Conservation (phyloP, 805 yeast species). For the Saturnispora kantuleensis region DNA sequence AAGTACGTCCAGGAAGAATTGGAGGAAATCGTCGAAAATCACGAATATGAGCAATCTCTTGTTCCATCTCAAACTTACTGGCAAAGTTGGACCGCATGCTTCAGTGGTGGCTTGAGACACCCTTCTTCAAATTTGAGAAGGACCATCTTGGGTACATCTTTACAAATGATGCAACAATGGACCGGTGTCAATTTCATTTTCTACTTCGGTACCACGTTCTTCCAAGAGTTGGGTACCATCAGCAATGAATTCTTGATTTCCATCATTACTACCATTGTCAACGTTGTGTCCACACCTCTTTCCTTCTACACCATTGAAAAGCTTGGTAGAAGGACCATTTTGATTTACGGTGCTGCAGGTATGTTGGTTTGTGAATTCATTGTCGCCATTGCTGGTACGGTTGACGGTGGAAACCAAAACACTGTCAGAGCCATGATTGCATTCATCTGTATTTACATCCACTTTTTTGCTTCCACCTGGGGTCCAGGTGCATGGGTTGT, state of each 20-base stretch:
- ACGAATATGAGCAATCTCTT: conserved; percentile 33
- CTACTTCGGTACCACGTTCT: conserved; percentile 63
- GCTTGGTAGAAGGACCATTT: conserved; percentile 47
- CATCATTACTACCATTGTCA: conserved; percentile 42
- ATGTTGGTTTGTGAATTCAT: conserved; percentile 46
- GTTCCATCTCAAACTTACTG: conserved; percentile 27
- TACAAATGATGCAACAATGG: conserved; percentile 54
- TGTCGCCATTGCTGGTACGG: conserved; percentile 34
- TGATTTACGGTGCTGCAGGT: conserved; percentile 39
- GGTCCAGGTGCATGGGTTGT: conserved; percentile 71
- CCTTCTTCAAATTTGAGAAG: conserved; percentile 31
- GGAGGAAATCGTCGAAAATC: conserved; percentile 40
- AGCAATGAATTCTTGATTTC: conserved; percentile 40
- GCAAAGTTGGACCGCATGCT: conserved; percentile 34
- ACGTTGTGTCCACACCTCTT: conserved; percentile 41
- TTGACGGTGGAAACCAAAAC: conserved; percentile 18
- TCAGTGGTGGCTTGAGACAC: conserved; percentile 30
- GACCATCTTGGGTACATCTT: conserved; percentile 32
- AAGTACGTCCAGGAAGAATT: conserved; percentile 37
- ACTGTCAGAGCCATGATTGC: conserved; percentile 26
- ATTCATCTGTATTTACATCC: conserved; percentile 50
- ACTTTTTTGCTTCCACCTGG: conserved; percentile 74
- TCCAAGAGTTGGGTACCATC: conserved; percentile 39
- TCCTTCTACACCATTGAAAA: conserved; percentile 45
- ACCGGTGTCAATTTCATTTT: conserved; percentile 69